A percentile compares a stretch with the other conserved stretches of the same genome.
Evolutionary conservation across 768 basidiomycete genomes (phyloP).

Genomic region (Suillus clintonianus): DNA sequence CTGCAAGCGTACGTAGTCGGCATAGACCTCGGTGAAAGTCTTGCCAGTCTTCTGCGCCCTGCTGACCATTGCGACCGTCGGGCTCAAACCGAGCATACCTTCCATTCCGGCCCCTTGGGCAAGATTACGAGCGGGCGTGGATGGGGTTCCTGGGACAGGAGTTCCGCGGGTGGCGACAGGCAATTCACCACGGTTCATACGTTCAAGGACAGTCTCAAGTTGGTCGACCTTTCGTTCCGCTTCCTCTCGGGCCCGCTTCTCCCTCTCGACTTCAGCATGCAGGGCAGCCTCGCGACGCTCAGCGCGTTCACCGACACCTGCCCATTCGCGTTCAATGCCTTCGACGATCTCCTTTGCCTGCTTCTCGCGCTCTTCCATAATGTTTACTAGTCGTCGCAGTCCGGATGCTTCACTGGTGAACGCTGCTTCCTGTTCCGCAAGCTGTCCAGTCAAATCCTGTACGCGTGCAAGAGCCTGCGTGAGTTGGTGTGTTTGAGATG

Average conservation of each 20-base stretch:
- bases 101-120: constrained; percentile 47
- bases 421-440: constrained; percentile 84
- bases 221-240: constrained; percentile 73
- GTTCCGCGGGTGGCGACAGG: constrained; percentile 52
- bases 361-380: constrained; percentile 88
- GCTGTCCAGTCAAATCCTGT: constrained; percentile 71
- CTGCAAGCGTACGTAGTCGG: constrained; percentile 85
- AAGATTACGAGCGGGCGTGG: constrained; percentile 41
- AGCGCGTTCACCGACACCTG: constrained; percentile 66
- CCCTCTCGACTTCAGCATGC: constrained; percentile 70
- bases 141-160: constrained; percentile 39
- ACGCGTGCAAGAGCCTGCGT: constrained; percentile 75
- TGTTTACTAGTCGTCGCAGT: constrained; percentile 70
- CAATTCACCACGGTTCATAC: constrained; percentile 72
- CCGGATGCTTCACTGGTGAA: constrained; percentile 78
- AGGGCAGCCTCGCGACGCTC: constrained; percentile 67
- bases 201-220: constrained; percentile 70
- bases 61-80: constrained; percentile 86
- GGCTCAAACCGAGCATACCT: constrained; percentile 72
- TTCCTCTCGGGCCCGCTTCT: constrained; percentile 66
- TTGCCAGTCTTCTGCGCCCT: constrained; percentile 79
- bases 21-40: constrained; percentile 93
- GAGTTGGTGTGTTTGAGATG: constrained; percentile 71
- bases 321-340: constrained; percentile 81
- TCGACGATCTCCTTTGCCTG: constrained; percentile 84